Percentiles rank a stretch among this genome's conserved stretches.
Evolutionary conservation across 2,329 filamentous ascomycete genomes (phyloP).

Genomic region (Alternaria solani): DNA sequence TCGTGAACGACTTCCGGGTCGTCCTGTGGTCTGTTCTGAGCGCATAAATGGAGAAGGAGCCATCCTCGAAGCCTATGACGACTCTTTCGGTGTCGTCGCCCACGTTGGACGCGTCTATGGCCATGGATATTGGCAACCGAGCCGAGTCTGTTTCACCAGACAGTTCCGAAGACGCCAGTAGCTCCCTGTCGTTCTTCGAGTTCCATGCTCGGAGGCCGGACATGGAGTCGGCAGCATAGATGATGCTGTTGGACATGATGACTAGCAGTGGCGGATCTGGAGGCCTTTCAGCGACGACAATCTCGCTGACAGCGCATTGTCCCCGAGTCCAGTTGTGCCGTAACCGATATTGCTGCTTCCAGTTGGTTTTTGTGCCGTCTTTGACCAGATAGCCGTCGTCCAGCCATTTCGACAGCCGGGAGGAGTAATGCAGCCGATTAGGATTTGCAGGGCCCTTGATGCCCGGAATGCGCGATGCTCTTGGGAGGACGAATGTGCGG

Average conservation of each 20-base stretch:
- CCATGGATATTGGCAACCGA: constrained; percentile 67
- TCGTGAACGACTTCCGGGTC: constrained; percentile 54
- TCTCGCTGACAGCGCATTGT: constrained; percentile 79
- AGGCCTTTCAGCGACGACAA: constrained; percentile 66
- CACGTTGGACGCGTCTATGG: constrained; percentile 62
- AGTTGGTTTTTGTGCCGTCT: constrained; percentile 67
- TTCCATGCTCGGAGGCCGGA: constrained; percentile 82
- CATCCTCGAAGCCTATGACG: constrained; percentile 50
- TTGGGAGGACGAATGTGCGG: constrained; percentile 81
- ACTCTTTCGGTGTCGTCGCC: constrained; percentile 41
- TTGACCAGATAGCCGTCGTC: constrained; percentile 66
- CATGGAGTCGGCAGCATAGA: constrained; percentile 76
- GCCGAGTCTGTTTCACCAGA: constrained; percentile 22
- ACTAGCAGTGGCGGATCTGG: constrained; percentile 72
- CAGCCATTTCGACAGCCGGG: constrained; percentile 67
- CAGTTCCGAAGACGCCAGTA: constrained; percentile 62
- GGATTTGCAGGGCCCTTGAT: constrained; percentile 57
- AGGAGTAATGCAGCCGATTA: constrained; percentile 60
- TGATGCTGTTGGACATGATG: constrained; percentile 77
- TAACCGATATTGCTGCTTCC: constrained; percentile 89
- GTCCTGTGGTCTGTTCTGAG: constrained; percentile 60
- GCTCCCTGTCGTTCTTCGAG: constrained; percentile 64
- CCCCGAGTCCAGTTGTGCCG: constrained; percentile 91
- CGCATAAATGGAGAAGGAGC: constrained; percentile 70
- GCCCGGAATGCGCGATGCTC: constrained; percentile 77